Evolutionary conservation across 139 green algal species (phyloP), one percentile per base, ranked within the genome.

Genomic region (Auxenochlorella pyrenoidosa): DNA sequence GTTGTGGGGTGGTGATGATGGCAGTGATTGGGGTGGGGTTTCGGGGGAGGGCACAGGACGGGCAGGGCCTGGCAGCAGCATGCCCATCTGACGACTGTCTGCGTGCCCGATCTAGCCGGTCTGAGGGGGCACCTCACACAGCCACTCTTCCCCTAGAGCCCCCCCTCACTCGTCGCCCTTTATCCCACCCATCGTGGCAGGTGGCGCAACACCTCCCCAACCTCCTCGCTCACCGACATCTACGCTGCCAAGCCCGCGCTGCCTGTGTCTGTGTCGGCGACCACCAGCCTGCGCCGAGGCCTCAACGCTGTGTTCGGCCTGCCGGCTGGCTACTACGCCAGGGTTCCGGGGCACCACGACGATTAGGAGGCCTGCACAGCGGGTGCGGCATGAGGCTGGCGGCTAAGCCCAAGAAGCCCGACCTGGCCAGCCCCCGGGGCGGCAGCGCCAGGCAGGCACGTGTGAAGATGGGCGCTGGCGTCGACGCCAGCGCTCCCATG

Each of bases 181-280:
- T 40, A 13, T 24, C 21, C 60, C 59, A 13, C 38, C 16, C 8
- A 6, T 44, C 26, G 3, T 19, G 10, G 5, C 80, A 85, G 80
- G 80, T 85, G 80, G 80, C 43, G 41, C 34, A n/a, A n/a, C n/a
- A 13, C 51, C n/a, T 85, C 80, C 40, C 80, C 80, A 40, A 36
- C 28, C 60, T 76, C 80, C 40, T 60, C 22, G 63, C 60, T 85
- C n/a, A 51, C 40, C 26, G 80, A 85, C 40, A 85, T 75, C 30
- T 85, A 85, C 60, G 40, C 80, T 0, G 18, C 59, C 79, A 75
- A 36, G 36, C 28, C 54, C 26, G 36, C 36, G 38, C 38, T 30
- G 36, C 38, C 58, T 5, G 16, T 41, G 36, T 28, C 22, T 13
- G 6, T 30, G 43, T 13, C 47, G 8, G n/a, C 78, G n/a, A 18